Evolutionary conservation across 1,284 basidiomycete species (phyloP).

Genomic region (Lentinula novae-zelandiae): DNA sequence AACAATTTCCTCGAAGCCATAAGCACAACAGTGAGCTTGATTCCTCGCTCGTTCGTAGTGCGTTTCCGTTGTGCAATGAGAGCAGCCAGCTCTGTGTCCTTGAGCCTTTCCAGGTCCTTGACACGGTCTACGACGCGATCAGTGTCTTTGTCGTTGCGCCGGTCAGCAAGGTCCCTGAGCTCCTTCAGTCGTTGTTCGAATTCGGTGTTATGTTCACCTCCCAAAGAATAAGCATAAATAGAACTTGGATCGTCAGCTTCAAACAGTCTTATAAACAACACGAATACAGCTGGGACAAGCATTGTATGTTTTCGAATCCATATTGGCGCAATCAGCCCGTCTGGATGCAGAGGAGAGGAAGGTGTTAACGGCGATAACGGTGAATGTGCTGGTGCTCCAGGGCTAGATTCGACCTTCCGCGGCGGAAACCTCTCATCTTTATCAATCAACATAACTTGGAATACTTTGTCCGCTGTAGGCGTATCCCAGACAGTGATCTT

Average conservation of each 20-base stretch:
- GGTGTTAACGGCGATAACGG: slow-evolving; percentile 78
- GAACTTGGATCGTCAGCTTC: slow-evolving; percentile 46
- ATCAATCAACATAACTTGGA: slow-evolving; percentile 81
- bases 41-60: slow-evolving; percentile 76
- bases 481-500: slow-evolving; percentile 63
- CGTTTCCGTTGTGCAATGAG: slow-evolving; percentile 81
- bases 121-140: background rate
- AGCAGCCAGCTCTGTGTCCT: slow-evolving; percentile 71
- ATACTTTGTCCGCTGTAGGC: slow-evolving; percentile 52
- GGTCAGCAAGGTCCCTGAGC: slow-evolving; percentile 23
- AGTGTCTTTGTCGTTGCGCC: slow-evolving; percentile 38
- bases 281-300: slow-evolving; percentile 90
- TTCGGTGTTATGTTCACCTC: too few relatives aligned
- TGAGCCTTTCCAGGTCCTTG: background rate
- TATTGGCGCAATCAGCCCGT: slow-evolving; percentile 93
- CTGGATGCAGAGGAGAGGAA: slow-evolving; percentile 86
- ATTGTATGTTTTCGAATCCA: slow-evolving; percentile 96
- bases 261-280: slow-evolving; percentile 82
- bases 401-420: slow-evolving; percentile 28
- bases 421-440: slow-evolving; percentile 84
- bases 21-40: slow-evolving; percentile 95
- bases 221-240: background rate
- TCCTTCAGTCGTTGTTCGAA: too few relatives aligned
- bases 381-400: slow-evolving; percentile 33
- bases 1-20: slow-evolving; percentile 83